These are phyloP conservation scores for Mortierella sp. DNA, from an alignment of 371 early-diverging fungal genomes.

Conservation along the genomic window DNA sequence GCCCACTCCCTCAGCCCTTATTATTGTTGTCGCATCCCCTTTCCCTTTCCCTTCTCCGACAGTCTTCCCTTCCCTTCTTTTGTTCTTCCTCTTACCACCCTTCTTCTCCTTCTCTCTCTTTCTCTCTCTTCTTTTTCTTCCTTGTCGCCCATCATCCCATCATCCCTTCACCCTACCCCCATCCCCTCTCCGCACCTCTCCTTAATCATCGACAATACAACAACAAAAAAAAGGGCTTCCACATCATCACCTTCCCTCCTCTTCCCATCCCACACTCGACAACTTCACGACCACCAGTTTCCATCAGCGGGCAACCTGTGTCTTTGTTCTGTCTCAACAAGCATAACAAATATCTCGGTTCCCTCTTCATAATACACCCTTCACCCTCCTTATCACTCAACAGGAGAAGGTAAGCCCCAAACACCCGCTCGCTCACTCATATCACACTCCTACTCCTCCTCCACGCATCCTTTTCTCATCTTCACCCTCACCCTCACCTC, in stretches of 20 bases:
- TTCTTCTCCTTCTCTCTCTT: neutral
- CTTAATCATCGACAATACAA: neutral
- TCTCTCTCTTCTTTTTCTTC: neutral
- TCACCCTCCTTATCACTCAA: neutral
- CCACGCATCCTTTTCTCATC: neutral
- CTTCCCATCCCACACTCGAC: slow-evolving; percentile 6
- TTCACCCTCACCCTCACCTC: neutral
- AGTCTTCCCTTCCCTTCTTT: slow-evolving; percentile 6
- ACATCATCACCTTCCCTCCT: slow-evolving; percentile 12
- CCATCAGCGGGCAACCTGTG: neutral
- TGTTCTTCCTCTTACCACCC: slow-evolving; percentile 1
- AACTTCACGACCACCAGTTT: neutral
- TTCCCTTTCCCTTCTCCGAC: neutral
- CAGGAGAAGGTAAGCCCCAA: neutral
- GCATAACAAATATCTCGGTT: too few species aligned
- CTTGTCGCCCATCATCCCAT: neutral
- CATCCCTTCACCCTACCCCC: neutral
- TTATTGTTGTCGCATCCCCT: neutral
- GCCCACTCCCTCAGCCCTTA: slow-evolving; percentile 1
- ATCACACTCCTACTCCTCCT: slow-evolving; percentile 10
- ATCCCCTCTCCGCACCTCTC: neutral
- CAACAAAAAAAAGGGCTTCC: neutral
- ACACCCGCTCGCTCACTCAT: neutral
- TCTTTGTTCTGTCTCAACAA: too few species aligned
- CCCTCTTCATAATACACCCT: slow-evolving; percentile 1